Evolutionary conservation across 129 eudicot genomes (phyloP).

Genomic region (Arctium minus): DNA sequence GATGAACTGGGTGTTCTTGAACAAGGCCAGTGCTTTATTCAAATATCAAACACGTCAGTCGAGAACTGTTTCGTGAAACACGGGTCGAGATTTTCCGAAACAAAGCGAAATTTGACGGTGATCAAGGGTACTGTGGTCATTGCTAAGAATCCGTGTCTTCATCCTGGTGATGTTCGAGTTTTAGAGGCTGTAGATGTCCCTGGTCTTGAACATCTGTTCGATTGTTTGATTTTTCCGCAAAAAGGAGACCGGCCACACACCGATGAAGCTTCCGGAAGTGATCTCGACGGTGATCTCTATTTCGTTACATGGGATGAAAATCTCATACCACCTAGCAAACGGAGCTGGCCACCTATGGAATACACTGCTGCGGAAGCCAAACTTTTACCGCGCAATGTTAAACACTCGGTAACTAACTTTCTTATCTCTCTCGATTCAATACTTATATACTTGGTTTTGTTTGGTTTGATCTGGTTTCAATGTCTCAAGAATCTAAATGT

Average conservation of each 20-base stretch:
- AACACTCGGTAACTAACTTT: constrained; percentile 32
- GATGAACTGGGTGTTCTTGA: constrained; percentile 53
- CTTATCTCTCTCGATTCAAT: neutral
- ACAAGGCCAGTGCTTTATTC: constrained; percentile 63
- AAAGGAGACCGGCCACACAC: constrained; percentile 61
- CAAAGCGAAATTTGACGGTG: constrained; percentile 30
- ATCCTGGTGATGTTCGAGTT: constrained; percentile 54
- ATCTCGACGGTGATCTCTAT: constrained; percentile 56
- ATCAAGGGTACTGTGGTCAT: constrained; percentile 44
- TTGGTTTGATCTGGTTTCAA: neutral
- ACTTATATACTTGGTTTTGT: neutral
- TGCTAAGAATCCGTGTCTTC: constrained; percentile 57
- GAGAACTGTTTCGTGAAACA: constrained; percentile 51
- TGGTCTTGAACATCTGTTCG: constrained; percentile 51
- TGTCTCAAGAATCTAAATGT: neutral
- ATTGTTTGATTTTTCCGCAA: constrained; percentile 60
- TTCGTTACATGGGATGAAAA: constrained; percentile 62
- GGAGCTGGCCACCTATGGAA: constrained; percentile 61
- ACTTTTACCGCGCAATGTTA: constrained; percentile 41
- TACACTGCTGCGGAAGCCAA: constrained; percentile 40
- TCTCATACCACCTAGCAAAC: constrained; percentile 55
- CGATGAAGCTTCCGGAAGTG: constrained; percentile 72
- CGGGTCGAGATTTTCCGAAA: constrained; percentile 43
- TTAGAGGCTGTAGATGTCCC: constrained; percentile 42
- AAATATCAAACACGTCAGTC: constrained; percentile 47